Evolutionary conservation across 768 basidiomycete genomes (phyloP), one percentile per base, ranked within the genome.

Genomic region (Russula emetica): DNA sequence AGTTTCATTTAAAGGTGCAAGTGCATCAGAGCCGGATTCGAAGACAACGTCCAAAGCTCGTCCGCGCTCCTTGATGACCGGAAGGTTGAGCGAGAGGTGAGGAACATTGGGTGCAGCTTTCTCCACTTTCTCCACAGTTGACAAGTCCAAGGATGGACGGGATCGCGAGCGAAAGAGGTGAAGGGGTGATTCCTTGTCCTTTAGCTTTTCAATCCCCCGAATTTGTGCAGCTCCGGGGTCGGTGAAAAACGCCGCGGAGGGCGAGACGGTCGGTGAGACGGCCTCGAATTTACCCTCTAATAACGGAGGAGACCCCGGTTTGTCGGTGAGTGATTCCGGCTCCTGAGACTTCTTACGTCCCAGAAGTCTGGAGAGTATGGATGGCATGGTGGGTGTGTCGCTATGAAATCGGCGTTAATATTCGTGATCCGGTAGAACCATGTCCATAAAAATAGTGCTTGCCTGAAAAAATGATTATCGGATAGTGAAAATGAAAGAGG

Each of bases 221-320:
- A 58, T 63, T 11, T 67, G 64, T 28, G 73, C 63, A 51, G 71
- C 71, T 20, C 72, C 70, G 57, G 75, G 50, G 32, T 73, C 69
- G 20, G 69, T 45, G 57, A 73, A 71, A 28, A 70, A 60, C 9
- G 70, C 60, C 10, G 72, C 71, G 9, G 78, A 70, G 6, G 80
- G 78, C 3, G 78, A 80, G 22, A 73, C 55, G 26, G 66, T 61
- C 2, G 84, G 82, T 5, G 84, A 84, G 22, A 90, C 79, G 9
- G 84, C 83, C 72, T 90, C 88, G 70, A 88, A 90, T 72, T 85
- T 88, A 61, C 87, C 89, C 60, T 86, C 88, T 3, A 91, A 79
- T 57, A 88, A 75, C 16, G 83, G 78, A 24, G 74, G 71, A 58
- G 78, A 77, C 34, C 69, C 44, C 20, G 74, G 75, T 28, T 76